Base-by-base conservation (phyloP, 2,329 filamentous ascomycete species). In the Aspergillus bombycis region DNA sequence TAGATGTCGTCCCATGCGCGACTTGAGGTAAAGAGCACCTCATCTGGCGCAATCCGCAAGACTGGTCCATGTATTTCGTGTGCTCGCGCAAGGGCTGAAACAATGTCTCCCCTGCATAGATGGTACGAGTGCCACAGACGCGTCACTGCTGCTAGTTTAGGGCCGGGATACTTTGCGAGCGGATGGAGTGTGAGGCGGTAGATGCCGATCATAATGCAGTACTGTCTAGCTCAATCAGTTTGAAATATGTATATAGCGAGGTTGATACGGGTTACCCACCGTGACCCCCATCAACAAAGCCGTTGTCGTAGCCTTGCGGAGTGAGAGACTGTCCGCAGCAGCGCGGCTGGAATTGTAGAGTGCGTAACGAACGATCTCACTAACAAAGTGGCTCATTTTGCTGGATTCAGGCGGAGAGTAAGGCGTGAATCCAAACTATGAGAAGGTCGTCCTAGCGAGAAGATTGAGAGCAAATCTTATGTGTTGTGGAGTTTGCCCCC, bases 1-100 rank as follows among this genome's bases (percentile, higher is more conserved):
- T 75, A 73, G 60, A 77, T 74, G n/a, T 77, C 74, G 16, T 68
- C 60, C 72, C 71, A 77, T 26, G 77, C 75, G 53, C 73, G 68
- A 2, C 68, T 65, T 46, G 74, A 68, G 55, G 67, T 68, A 67
- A 80, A 78, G 61, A 73, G 70, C 11, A 80, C 68, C 63, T 78
- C 73, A 14, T 75, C 71, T 0, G 75, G 77, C 1, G 72, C 68
- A 11, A 79, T 65, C 8, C 76, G 73, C 3, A 80, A 68, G 3
- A 75, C 62, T 8, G 69, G 67, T 10, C 77, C 76, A 54, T 79
- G 77, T 48, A 67, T 61, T 14, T 68, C 58, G 53, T 77, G 75
- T 4, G 54, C 19, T 41, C 16, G 6, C 64, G 41, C 7, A 59
- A 60, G 6, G 66, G 48, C 23, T 62, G 9, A 21, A 21, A 23